These are phyloP conservation scores for Dianthus caryophyllus DNA, from an alignment of 148 eudicot genomes.

Conservation along the genomic window DNA sequence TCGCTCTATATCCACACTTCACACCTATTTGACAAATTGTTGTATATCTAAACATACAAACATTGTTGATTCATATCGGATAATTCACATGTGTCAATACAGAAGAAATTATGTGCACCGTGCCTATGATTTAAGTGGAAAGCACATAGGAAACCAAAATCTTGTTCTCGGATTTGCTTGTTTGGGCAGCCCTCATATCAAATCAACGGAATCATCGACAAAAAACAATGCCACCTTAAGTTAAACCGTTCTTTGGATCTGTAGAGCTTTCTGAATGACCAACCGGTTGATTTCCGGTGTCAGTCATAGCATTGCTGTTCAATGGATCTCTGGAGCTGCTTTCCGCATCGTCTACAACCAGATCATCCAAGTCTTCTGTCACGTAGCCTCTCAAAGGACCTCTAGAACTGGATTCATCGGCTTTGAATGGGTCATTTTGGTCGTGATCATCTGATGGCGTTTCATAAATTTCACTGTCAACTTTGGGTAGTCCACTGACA, in stretches of 20 bases:
- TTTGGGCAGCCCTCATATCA: constrained; percentile 1
- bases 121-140: constrained; percentile 16
- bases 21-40: not conserved
- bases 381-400: constrained; percentile 34
- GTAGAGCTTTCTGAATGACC: constrained; percentile 19
- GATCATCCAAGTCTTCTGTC: constrained; percentile 43
- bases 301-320: not conserved
- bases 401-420: constrained; percentile 13
- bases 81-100: constrained; percentile 20
- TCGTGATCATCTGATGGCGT: constrained; percentile 29
- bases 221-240: constrained; percentile 1
- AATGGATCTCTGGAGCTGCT: constrained; percentile 29
- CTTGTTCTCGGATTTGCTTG: constrained; percentile 7
- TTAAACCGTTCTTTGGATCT: constrained; percentile 13
- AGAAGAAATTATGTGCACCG: constrained; percentile 35
- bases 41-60: constrained; percentile 2
- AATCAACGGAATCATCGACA: constrained; percentile 5
- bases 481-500: constrained; percentile 14
- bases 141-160: constrained; percentile 26
- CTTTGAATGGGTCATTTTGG: constrained; percentile 5
- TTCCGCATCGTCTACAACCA: constrained; percentile 37
- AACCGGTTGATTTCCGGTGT: not conserved
- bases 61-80: constrained; percentile 20
- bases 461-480: not conserved
- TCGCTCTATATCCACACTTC: not conserved